A percentile compares a stretch with the other conserved stretches of the same genome.
Conservation (phyloP, 306 rosid species). For the Geum urbanum region DNA sequence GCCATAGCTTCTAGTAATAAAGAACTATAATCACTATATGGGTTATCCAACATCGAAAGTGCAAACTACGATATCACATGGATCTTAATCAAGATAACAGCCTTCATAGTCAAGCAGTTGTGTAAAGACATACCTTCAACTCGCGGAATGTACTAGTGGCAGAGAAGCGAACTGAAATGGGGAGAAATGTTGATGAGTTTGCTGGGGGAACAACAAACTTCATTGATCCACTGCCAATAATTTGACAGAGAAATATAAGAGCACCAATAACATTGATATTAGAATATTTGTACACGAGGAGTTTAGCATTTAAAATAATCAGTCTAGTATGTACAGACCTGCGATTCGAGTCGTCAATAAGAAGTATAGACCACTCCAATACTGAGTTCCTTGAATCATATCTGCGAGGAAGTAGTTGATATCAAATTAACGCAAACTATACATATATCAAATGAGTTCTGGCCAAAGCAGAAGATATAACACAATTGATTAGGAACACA, state of each 20-base stretch:
- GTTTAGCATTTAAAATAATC: neutral
- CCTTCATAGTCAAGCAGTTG: neutral
- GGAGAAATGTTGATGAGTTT: slow-evolving; percentile 80
- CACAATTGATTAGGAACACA: no score
- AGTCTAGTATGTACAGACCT: slow-evolving; percentile 41
- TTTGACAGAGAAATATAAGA: neutral
- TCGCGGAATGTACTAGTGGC: slow-evolving; percentile 81
- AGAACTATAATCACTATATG: neutral
- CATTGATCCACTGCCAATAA: slow-evolving; percentile 76
- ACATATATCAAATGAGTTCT: neutral
- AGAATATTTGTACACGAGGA: neutral
- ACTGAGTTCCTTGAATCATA: slow-evolving; percentile 81
- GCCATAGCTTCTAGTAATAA: neutral
- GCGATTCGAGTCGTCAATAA: slow-evolving; percentile 83
- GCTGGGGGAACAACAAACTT: slow-evolving; percentile 89
- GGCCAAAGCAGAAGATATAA: neutral
- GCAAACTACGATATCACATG: neutral
- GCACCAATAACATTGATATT: neutral
- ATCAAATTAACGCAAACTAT: neutral
- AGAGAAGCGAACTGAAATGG: slow-evolving; percentile 73
- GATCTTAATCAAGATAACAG: slow-evolving; percentile 6
- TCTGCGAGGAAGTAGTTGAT: slow-evolving; percentile 37
- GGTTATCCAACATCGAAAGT: neutral
- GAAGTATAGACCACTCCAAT: slow-evolving; percentile 90
- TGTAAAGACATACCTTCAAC: slow-evolving; percentile 53